These are phyloP conservation scores for Fusarium sp. DNA, from an alignment of 2,329 filamentous ascomycete genomes.

Conservation along the genomic window DNA sequence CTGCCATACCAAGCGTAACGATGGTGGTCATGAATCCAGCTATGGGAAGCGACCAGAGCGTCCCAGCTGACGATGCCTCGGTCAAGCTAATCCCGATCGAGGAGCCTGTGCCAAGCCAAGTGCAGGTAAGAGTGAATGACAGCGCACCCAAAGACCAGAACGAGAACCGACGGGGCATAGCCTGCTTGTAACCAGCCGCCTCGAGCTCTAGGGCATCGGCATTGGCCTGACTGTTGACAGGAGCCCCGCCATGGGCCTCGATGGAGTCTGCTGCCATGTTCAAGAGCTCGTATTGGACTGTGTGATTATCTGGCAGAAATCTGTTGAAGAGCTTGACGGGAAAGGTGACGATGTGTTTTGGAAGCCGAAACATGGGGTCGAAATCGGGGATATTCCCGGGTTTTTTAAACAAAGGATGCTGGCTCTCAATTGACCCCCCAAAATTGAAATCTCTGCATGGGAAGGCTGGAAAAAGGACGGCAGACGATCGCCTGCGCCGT, in stretches of 20 bases:
- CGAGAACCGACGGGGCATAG: conserved; percentile 53
- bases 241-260: too few species aligned
- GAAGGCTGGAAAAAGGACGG: too few species aligned
- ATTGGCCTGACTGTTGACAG: neutral
- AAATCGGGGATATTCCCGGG: too few species aligned
- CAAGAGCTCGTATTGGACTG: too few species aligned
- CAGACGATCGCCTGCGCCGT: too few species aligned
- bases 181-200: conserved; percentile 49
- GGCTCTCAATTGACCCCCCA: too few species aligned
- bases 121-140: conserved; percentile 52
- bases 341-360: too few species aligned
- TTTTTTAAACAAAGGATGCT: too few species aligned
- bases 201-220: conserved; percentile 51
- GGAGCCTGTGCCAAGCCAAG: conserved; percentile 51
- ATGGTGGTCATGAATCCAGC: conserved; percentile 49
- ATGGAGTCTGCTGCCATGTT: conserved; percentile 8
- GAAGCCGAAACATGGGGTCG: too few species aligned
- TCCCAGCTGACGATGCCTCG: conserved; percentile 46
- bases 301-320: neutral
- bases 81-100: conserved; percentile 49
- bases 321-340: too few species aligned
- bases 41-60: conserved; percentile 48
- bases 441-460: too few species aligned
- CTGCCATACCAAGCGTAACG: conserved; percentile 48
- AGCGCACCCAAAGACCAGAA: conserved; percentile 46